Percentiles rank a stretch among this genome's conserved stretches.
phyloP scores from a whole-genome alignment of 495 filamentous ascomycete genomes.

The Penicillium nucicola region DNA sequence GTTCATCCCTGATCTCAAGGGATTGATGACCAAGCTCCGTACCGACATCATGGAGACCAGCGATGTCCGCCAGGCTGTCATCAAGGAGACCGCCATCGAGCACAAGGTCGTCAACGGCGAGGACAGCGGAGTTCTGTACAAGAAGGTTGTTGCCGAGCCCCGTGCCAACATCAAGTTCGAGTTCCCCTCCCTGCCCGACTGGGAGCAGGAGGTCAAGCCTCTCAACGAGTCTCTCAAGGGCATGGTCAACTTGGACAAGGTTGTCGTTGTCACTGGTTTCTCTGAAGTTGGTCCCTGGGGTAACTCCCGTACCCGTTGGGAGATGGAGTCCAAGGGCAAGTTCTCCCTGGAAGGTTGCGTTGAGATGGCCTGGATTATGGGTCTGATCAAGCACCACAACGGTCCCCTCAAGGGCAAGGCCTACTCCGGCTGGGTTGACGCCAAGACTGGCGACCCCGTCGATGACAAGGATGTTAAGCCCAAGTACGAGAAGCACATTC shows the following conservation, averaged over 20 bases:
- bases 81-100: constrained; percentile 93
- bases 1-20: constrained; percentile 96
- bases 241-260: constrained; percentile 98
- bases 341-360: constrained; percentile 98
- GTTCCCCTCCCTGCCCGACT: constrained; percentile 86
- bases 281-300: constrained; percentile 97
- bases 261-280: constrained; percentile 96
- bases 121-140: constrained; percentile 86
- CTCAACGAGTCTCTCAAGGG: constrained; percentile 85
- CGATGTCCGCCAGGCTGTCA: constrained; percentile 89
- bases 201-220: constrained; percentile 85
- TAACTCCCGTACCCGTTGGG: constrained; percentile 96
- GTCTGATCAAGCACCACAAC: constrained; percentile 97
- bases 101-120: constrained; percentile 97
- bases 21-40: constrained; percentile 82
- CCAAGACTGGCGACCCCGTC: constrained; percentile 89
- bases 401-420: constrained; percentile 96
- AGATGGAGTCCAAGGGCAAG: constrained; percentile 96
- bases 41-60: constrained; percentile 88
- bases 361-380: constrained; percentile 99
- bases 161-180: constrained; percentile 97
- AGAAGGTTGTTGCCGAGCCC: constrained; percentile 86
- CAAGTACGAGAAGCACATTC: constrained; percentile 94
- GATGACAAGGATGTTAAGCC: constrained; percentile 97
- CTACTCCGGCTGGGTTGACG: constrained; percentile 97